Percentiles rank a stretch among this genome's conserved stretches.
These are phyloP conservation scores for Lipomyces yamadae DNA, from an alignment of 805 yeast genomes.

Conservation along the genomic window DNA sequence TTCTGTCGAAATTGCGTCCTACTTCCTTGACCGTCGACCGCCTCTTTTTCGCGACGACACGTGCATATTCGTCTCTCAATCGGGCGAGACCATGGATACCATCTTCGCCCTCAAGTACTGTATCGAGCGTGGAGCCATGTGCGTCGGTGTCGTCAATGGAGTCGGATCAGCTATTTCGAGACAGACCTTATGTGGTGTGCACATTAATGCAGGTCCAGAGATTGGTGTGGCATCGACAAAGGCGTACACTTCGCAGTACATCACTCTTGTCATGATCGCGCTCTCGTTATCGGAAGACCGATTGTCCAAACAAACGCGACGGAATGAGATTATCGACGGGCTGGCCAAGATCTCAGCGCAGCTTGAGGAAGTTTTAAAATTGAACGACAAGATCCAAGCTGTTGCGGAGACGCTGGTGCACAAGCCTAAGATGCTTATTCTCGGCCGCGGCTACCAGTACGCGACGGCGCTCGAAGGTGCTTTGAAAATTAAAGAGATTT, in stretches of 20 bases:
- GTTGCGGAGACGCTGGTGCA: conserved; percentile 75
- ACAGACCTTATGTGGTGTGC: conserved; percentile 98
- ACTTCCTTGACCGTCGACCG: conserved; percentile 88
- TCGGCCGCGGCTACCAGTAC: conserved; percentile 97
- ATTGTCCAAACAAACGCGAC: conserved; percentile 74
- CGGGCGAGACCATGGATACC: conserved; percentile 98
- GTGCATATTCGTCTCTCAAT: conserved; percentile 95
- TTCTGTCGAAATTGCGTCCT: conserved; percentile 89
- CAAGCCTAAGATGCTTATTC: conserved; percentile 81
- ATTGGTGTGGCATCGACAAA: conserved; percentile 99
- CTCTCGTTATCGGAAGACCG: conserved; percentile 92
- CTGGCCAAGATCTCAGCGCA: conserved; percentile 82
- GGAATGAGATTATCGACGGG: conserved; percentile 83
- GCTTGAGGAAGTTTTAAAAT: conserved; percentile 72
- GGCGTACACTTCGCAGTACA: conserved; percentile 97
- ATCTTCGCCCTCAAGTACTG: conserved; percentile 94
- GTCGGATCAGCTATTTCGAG: conserved; percentile 98
- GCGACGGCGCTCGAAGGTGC: conserved; percentile 99
- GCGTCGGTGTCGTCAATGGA: conserved; percentile 95
- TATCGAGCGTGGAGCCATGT: conserved; percentile 94
- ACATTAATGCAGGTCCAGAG: conserved; percentile 99
- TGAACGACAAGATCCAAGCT: conserved; percentile 73
- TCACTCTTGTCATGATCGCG: conserved; percentile 96
- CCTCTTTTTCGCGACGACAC: conserved; percentile 99
- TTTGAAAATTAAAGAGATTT: conserved; percentile 94